A percentile compares a stretch with the other conserved stretches of the same genome.
Conservation (phyloP, 371 early-diverging fungal species). For the Mucor velutinosus region DNA sequence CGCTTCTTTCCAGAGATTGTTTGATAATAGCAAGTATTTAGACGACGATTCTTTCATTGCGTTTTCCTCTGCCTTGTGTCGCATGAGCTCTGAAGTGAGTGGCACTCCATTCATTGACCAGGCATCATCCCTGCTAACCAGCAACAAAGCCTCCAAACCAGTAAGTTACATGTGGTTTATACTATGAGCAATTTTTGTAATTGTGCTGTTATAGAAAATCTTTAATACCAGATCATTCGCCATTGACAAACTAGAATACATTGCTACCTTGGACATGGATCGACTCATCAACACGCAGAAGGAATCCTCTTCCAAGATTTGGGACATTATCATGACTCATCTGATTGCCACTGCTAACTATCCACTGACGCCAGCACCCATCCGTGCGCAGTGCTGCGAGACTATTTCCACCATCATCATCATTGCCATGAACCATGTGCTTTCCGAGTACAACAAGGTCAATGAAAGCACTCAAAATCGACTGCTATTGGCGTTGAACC, state of each 20-base stretch:
- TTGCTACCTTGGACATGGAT: constrained; percentile 70
- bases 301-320: constrained; percentile 44
- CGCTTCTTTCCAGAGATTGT: constrained; percentile 66
- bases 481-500: constrained; percentile 43
- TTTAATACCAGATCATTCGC: constrained; percentile 84
- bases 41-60: constrained; percentile 67
- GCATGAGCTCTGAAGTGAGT: constrained; percentile 62
- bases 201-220: constrained; percentile 61
- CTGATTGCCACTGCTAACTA: constrained; percentile 82
- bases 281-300: constrained; percentile 62
- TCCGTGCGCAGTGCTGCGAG: constrained; percentile 85
- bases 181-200: neutral
- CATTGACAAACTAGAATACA: constrained; percentile 76
- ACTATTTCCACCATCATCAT: constrained; percentile 79
- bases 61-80: constrained; percentile 73
- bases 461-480: constrained; percentile 61
- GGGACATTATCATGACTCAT: constrained; percentile 76
- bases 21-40: constrained; percentile 71
- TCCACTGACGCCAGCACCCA: constrained; percentile 51
- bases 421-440: constrained; percentile 68
- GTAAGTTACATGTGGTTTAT: constrained; percentile 24
- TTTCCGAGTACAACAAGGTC: constrained; percentile 55
- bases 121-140: constrained; percentile 26
- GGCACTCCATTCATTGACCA: constrained; percentile 50
- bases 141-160: constrained; percentile 35